Base-by-base conservation (phyloP, 169 alveolate species). In the Theileria luwenshuni region DNA sequence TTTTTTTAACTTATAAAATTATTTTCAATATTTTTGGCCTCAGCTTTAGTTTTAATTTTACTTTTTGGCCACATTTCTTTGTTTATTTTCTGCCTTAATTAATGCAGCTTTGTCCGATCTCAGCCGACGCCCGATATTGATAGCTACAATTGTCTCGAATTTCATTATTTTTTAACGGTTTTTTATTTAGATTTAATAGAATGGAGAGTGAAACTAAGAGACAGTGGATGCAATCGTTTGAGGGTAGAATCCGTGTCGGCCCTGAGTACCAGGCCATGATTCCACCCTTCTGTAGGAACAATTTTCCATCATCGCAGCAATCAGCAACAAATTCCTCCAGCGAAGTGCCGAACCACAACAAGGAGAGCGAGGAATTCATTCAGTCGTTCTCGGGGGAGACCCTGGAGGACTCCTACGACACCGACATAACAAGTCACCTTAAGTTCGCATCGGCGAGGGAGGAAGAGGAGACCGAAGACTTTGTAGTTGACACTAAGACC, bases 261-360 rank as follows among this genome's bases (percentile, higher is more conserved):
- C 86, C 86, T n/a, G 49, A 61, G 58, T 79, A 79, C 65, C 86
- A 79, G 23, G 86, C 86, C 17, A 69, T 79, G 86, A 79, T 79
- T n/a, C 86, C 86, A n/a, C 86, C 86, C 52, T 71, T 79, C 45
- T 79, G 77, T 42, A 45, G 75, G 17, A 23, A 42, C 21, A n/a
- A 52, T 32, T 2, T 64, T 28, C 43, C 3, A 17, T 10, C 1
- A 67, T 67, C 75, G 75, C 75, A 67, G 3, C 15, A 12, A 51
- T 6, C 61, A 51, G n/a, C 61, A 51, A 10, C 45, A 38, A 38
- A 7, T 38, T 38, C 10, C 45, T 38, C 45, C n/a, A n/a, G n/a
- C 59, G 33, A 49, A 2, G 3, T 49, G 10, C n/a, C 3, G 59
- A 49, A 49, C 10, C 59, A 25, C 23, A n/a, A 25, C 38, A n/a